Evolutionary conservation across 2,329 filamentous ascomycete genomes (phyloP).

Genomic region (Phyllachora maydis): DNA sequence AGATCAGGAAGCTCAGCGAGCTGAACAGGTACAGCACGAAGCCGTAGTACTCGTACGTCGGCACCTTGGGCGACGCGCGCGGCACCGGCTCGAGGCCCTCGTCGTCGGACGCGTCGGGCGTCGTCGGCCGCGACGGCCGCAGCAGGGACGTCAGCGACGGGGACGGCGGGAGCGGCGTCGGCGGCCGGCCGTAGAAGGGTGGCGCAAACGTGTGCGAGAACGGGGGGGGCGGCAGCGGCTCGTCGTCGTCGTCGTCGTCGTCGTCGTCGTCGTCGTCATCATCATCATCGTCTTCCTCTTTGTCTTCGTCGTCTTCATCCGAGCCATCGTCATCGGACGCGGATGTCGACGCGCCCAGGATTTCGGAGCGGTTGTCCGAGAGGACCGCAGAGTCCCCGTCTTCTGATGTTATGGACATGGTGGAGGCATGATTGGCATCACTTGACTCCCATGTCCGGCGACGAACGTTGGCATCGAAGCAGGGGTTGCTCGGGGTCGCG

Average conservation of each 20-base stretch:
- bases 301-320: slow-evolving; percentile 1
- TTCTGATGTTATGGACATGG: slow-evolving; percentile 9
- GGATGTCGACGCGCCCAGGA: background rate
- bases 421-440: slow-evolving; percentile 4
- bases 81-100: slow-evolving; percentile 64
- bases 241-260: no score
- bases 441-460: no score
- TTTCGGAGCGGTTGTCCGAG: slow-evolving; percentile 1
- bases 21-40: slow-evolving; percentile 92
- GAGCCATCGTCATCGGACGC: slow-evolving; percentile 1
- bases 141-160: slow-evolving; percentile 84
- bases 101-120: slow-evolving; percentile 77
- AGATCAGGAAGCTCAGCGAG: slow-evolving; percentile 56
- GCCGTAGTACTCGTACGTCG: slow-evolving; percentile 99
- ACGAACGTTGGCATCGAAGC: no score
- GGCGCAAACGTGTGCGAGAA: slow-evolving; percentile 42
- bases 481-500: no score
- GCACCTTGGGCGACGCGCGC: slow-evolving; percentile 75
- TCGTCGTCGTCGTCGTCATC: slow-evolving; percentile 11
- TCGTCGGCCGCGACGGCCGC: slow-evolving; percentile 77
- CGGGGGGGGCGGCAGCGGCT: slow-evolving; percentile 21
- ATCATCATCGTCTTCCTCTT: slow-evolving; percentile 4
- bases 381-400: slow-evolving; percentile 4
- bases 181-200: slow-evolving; percentile 94
- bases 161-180: slow-evolving; percentile 79